These are phyloP conservation scores for Aspergillus quadrilineatus DNA, from an alignment of 2,329 filamentous ascomycete genomes.

Conservation along the genomic window DNA sequence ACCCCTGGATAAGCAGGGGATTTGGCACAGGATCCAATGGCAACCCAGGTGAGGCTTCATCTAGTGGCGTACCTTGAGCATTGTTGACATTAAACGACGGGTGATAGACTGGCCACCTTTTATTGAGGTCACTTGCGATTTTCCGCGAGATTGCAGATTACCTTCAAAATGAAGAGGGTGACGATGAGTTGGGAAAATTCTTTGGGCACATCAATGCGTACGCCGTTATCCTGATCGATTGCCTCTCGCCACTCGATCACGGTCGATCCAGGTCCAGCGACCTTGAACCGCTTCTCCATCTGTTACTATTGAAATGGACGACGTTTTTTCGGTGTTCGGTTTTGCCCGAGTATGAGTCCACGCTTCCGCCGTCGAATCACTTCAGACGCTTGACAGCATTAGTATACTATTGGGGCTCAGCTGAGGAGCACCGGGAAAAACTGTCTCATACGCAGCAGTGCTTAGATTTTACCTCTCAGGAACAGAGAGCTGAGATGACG, in stretches of 20 bases:
- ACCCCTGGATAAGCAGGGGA: neutral
- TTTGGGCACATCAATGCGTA: neutral
- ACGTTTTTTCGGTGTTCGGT: neutral
- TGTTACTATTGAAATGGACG: neutral
- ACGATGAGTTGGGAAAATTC: neutral
- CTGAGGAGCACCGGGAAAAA: neutral
- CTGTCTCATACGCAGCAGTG: neutral
- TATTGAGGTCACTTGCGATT: neutral
- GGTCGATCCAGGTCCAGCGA: too few relatives aligned
- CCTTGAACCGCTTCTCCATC: neutral
- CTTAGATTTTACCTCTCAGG: constrained; percentile 4
- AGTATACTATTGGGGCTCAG: neutral
- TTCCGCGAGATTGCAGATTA: neutral
- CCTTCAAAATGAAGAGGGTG: neutral
- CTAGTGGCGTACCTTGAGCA: too few relatives aligned
- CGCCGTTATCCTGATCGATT: neutral
- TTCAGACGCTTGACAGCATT: constrained; percentile 1
- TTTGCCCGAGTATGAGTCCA: neutral
- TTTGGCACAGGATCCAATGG: neutral
- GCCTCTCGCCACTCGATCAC: neutral
- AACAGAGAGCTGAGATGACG: constrained; percentile 1
- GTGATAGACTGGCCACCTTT: neutral
- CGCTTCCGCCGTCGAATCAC: neutral
- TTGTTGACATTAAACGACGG: too few relatives aligned
- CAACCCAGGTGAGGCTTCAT: neutral